Evolutionary conservation across 306 rosid genomes (phyloP), one percentile per base, ranked within the genome.

Genomic region (Lathyrus tuberosus): DNA sequence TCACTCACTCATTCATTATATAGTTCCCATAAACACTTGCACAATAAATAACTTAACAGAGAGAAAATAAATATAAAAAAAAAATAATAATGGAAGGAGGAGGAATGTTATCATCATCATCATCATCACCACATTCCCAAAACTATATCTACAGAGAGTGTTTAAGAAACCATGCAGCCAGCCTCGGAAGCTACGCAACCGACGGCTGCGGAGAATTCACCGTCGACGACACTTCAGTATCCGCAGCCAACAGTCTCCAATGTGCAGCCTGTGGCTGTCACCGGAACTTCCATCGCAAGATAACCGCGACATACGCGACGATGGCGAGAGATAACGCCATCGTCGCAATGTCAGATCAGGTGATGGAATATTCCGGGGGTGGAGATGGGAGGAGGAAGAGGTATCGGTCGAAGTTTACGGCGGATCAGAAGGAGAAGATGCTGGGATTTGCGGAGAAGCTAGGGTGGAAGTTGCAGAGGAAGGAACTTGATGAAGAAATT

Each of bases 151-250:
- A 89, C 78, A 79, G 90, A 79, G 96, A 91, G 77, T 91, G 97
- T 13, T 48, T 89, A 43, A 76, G 94, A 16, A 91, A 91, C 87
- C 96, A 91, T 86, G 97, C 97, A 81, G 97, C 97, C 60, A 91
- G 81, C 46, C 88, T 91, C 0, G 97, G 97, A 18, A 91, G 97
- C 82, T 89, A 91, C 43, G 96, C 97, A 71, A 91, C 96, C 17
- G 96, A 91, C 37, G 97, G 97, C 56, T 91, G 97, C 67, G 91
- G 97, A 3, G 96, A 91, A 79, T 91, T 89, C 83, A 91, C 92
- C 0, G 51, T 83, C 1, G 88, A 87, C 48, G 76, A 78, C 53
- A 48, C 76, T 3, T 72, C 84, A 2, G 70, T 54, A 24, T 51
- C 67, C 12, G 53, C 84, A 3, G 86, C 72, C 2, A 63, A 12